Base-by-base conservation (phyloP, 2,329 filamentous ascomycete genomes). In the Ophiostoma ulmi region DNA sequence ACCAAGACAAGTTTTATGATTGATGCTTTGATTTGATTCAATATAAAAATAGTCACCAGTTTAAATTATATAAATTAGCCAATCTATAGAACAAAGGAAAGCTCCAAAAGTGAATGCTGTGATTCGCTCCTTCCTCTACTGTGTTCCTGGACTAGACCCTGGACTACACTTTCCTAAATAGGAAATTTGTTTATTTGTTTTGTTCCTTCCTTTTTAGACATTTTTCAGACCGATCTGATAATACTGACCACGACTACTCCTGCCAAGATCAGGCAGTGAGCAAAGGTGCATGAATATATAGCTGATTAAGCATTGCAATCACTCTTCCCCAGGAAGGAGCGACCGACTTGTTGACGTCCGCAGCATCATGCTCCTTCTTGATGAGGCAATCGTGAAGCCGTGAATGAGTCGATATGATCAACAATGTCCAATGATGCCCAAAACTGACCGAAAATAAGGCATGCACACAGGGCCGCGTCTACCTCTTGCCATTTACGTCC, bases 131-230 rank as follows among this genome's bases (percentile, higher is more conserved):
- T 17, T 65, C 58, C 58, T 63, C 64, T 26, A 58, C 31, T 8
- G n/a, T 8, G 22, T 35, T 61, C 52, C 52, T 58, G 52, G 52
- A 58, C 52, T 61, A 35, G 58, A 63, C 58, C 26, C 58, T 63
- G 41, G 20, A 61, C 22, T 35, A 36, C 26, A 35, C 26, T 68
- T 72, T 70, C 70, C 70, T 67, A 72, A 72, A 65, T 65, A 61
- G 70, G 70, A 68, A 72, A 17, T 70, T 11, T 72, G 38, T 77
- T 77, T 58, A 17, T 68, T 26, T 72, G 31, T 77, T 77, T 11
- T 58, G n/a, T 58, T 58, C 52, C 22, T 58, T 58, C 52, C 52
- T 26, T 58, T 58, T 58, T 22, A 14, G 13, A 17, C n/a, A n/a
- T n/a, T 48, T 48, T 48, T 31, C 31, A 31, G 31, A 31, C 31